Evolutionary conservation across 78 protist species (phyloP), one percentile per base, ranked within the genome.

Genomic region (Monocercomonoides exilis): DNA sequence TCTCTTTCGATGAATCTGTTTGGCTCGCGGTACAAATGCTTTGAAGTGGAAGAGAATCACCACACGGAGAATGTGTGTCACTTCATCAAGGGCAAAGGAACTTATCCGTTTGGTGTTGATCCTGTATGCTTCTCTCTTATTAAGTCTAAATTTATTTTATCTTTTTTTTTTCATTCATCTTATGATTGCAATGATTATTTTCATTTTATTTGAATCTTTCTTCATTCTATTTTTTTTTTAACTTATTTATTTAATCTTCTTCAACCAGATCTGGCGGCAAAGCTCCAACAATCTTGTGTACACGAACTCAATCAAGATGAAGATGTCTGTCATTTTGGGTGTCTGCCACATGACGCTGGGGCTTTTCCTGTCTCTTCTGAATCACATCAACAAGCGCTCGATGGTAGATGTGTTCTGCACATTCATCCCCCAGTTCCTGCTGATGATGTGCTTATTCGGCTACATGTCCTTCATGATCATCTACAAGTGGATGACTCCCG

Each of bases 281-380:
- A 90, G 94, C 44, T 36, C 97, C 38, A 97, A 96, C 94, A 90
- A 94, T 84, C 93, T 98, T 85, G 85, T 80, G 43, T 96, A 88
- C 91, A 85, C 87, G 93, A 98, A 99, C 93, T 94, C 98, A 41
- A 90, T 94, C 96, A 99, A 99, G 91, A 99, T 99, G 99, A 99
- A 99, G 93, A 21, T 95, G 41, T 90, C 99, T 43, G 91, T 99
- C 34, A 36, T 99, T 21, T 29, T 96, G 38, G 99, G 99, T 41
- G 96, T 99, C 46, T 11, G 46, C 1, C 88, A 95, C 89, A 98
- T 98, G 99, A 0, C 84, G 43, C 44, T 95, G 36, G 99, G 99
- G 35, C 80, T 98, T 41, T 0, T 90, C 85, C 92, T 98, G 77
- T 41, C 87, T 41, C 43, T 91, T 32, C 2, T 85, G 11, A 46